Percentiles rank a stretch among this genome's conserved stretches.
Conservation (phyloP, 176 grass and related monocot genomes). For the Lolium multiflorum region DNA sequence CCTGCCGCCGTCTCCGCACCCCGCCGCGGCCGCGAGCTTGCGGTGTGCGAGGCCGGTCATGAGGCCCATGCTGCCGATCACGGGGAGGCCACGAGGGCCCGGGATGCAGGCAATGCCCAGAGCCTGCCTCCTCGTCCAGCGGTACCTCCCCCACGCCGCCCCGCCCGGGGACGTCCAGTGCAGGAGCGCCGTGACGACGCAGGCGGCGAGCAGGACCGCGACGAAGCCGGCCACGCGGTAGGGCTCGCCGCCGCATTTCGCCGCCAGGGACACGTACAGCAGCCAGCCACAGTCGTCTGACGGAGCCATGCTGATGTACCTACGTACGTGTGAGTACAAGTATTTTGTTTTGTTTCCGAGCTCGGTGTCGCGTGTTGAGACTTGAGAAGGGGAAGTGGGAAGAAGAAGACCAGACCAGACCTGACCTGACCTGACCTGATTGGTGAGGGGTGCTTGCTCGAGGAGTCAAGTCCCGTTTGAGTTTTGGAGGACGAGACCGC, state of each 20-base stretch:
- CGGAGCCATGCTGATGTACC: conserved; percentile 49
- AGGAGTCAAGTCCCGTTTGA: conserved; percentile 13
- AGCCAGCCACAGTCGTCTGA: conserved; percentile 53
- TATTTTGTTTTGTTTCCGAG: background rate
- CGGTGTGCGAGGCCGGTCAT: conserved; percentile 82
- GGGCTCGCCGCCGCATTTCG: conserved; percentile 63
- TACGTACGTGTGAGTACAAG: background rate
- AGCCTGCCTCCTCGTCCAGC: conserved; percentile 40
- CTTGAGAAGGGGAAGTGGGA: conserved; percentile 16
- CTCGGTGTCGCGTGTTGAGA: background rate
- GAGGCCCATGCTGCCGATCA: conserved; percentile 71
- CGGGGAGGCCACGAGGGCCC: conserved; percentile 60
- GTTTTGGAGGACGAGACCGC: conserved; percentile 23
- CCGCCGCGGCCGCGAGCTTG: conserved; percentile 61
- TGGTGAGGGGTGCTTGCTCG: background rate
- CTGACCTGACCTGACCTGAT: background rate
- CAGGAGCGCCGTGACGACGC: conserved; percentile 49
- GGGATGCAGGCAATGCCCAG: conserved; percentile 40
- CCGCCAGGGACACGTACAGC: conserved; percentile 62
- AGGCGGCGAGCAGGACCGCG: background rate
- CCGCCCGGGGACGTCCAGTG: conserved; percentile 73
- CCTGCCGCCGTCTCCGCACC: background rate
- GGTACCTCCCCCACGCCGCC: conserved; percentile 75
- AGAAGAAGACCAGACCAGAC: conserved; percentile 7
- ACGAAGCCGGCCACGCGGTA: conserved; percentile 41